Evolutionary conservation across 352 stramenopile genomes (phyloP).

Genomic region (Pythium coloratum): DNA sequence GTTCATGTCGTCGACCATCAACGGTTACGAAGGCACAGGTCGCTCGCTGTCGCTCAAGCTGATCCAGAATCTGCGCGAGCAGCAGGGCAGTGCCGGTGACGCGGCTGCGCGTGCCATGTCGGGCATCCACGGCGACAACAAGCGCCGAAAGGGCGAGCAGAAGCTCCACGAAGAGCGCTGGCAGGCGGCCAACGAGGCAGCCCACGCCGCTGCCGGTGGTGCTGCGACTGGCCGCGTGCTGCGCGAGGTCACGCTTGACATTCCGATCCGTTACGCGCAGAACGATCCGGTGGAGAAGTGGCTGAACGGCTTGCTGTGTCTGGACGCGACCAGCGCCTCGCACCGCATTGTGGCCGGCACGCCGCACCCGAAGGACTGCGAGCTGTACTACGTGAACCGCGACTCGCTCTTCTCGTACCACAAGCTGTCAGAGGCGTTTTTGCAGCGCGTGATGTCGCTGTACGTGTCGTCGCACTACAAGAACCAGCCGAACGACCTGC

Average conservation of each 20-base stretch:
- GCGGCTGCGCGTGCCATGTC: slow-evolving; percentile 55
- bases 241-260: slow-evolving; percentile 95
- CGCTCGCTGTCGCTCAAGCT: slow-evolving; percentile 98
- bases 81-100: slow-evolving; percentile 82
- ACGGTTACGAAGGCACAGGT: slow-evolving; percentile 99
- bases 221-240: slow-evolving; percentile 76
- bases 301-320: slow-evolving; percentile 97
- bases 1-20: slow-evolving; percentile 99
- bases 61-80: slow-evolving; percentile 96
- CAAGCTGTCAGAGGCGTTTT: slow-evolving; percentile 96
- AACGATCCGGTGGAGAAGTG: slow-evolving; percentile 97
- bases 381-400: slow-evolving; percentile 99
- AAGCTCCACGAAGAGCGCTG: slow-evolving; percentile 97
- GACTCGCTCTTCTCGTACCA: slow-evolving; percentile 99
- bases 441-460: slow-evolving; percentile 93
- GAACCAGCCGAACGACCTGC: slow-evolving; percentile 99
- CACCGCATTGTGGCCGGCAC: slow-evolving; percentile 92
- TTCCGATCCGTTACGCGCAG: slow-evolving; percentile 97
- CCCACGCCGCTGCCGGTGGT: slow-evolving; percentile 43
- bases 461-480: slow-evolving; percentile 99
- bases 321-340: slow-evolving; percentile 88
- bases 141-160: slow-evolving; percentile 93
- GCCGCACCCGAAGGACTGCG: slow-evolving; percentile 95
- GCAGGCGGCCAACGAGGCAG: slow-evolving; percentile 90
- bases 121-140: slow-evolving; percentile 86